These are phyloP conservation scores for Claviceps citrina DNA, from an alignment of 2,329 filamentous ascomycete species.

Conservation along the genomic window DNA sequence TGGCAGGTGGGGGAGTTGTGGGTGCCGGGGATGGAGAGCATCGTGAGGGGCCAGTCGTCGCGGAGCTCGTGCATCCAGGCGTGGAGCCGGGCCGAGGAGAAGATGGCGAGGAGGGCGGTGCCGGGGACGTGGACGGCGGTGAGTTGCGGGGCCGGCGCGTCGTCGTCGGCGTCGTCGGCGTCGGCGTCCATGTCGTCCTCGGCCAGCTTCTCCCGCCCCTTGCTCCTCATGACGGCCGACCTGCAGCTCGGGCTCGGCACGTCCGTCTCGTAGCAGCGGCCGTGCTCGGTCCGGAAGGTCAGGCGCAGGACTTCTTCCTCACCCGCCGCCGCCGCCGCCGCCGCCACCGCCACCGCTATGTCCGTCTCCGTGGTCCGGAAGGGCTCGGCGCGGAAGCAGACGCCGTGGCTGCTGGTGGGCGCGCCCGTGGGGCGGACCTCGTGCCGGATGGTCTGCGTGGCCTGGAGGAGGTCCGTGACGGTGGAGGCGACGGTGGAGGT, in stretches of 20 bases:
- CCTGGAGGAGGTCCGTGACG: slow-evolving; percentile 29
- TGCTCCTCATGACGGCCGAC: slow-evolving; percentile 47
- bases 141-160: slow-evolving; percentile 38
- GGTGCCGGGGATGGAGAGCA: slow-evolving; percentile 82
- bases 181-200: slow-evolving; percentile 35
- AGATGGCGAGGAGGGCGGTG: slow-evolving; percentile 44
- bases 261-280: slow-evolving; percentile 50
- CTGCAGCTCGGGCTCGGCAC: slow-evolving; percentile 46
- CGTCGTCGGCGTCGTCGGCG: slow-evolving; percentile 34
- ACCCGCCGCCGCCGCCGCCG: too few species aligned
- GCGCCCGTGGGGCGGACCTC: slow-evolving; percentile 34
- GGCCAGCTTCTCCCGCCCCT: too few species aligned
- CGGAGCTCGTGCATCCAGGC: slow-evolving; percentile 70
- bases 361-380: slow-evolving; percentile 47
- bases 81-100: slow-evolving; percentile 53
- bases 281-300: slow-evolving; percentile 46
- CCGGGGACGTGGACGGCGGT: slow-evolving; percentile 50
- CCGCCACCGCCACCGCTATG: too few species aligned
- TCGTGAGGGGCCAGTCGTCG: slow-evolving; percentile 57
- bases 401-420: slow-evolving; percentile 44
- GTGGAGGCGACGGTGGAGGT: slow-evolving; percentile 26
- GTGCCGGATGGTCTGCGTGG: slow-evolving; percentile 19
- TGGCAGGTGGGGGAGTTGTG: slow-evolving; percentile 86
- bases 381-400: slow-evolving; percentile 48
- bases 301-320: slow-evolving; percentile 62